Percentiles rank a stretch among this genome's conserved stretches.
phyloP scores from a whole-genome alignment of 2,329 filamentous ascomycete species.

The Xylaria arbuscula region DNA sequence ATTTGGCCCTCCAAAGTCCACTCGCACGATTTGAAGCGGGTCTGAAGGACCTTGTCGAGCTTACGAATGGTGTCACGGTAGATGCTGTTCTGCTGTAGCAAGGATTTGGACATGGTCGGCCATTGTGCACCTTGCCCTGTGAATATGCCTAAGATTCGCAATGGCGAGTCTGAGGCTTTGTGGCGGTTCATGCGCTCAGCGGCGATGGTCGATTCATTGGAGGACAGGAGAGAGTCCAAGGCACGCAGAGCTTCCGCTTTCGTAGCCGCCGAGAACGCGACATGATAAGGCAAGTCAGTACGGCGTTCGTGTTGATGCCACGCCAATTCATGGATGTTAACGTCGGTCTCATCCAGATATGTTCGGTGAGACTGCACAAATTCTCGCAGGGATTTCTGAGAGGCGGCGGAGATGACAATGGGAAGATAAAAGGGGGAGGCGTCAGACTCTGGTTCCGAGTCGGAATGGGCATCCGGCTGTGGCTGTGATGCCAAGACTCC shows the following conservation, averaged over 20 bases:
- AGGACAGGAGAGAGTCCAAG: slow-evolving; percentile 45
- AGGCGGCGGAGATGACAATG: slow-evolving; percentile 54
- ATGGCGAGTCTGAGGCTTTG: slow-evolving; percentile 33
- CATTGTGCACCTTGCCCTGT: slow-evolving; percentile 54
- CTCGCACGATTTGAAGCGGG: slow-evolving; percentile 42
- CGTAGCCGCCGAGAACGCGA: slow-evolving; percentile 46
- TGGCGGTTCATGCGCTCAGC: slow-evolving; percentile 41
- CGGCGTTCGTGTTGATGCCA: slow-evolving; percentile 51
- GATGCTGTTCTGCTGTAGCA: slow-evolving; percentile 46
- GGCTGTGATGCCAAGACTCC: slow-evolving; percentile 28
- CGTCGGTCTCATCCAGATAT: slow-evolving; percentile 45
- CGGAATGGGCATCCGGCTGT: slow-evolving; percentile 4
- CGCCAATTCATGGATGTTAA: slow-evolving; percentile 44
- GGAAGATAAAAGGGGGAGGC: slow-evolving; percentile 45
- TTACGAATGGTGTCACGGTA: slow-evolving; percentile 51
- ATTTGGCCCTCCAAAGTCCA: slow-evolving; percentile 54
- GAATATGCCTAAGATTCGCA: slow-evolving; percentile 50
- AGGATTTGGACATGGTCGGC: slow-evolving; percentile 49
- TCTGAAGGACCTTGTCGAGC: slow-evolving; percentile 49
- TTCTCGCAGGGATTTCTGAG: slow-evolving; percentile 50
- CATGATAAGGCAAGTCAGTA: slow-evolving; percentile 50
- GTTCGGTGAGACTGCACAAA: slow-evolving; percentile 45
- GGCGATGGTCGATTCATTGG: slow-evolving; percentile 31
- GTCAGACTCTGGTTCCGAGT: background rate
- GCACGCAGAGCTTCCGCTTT: slow-evolving; percentile 39